Conservation (phyloP, 345 rosid genomes). For the Physaria fendleri region DNA sequence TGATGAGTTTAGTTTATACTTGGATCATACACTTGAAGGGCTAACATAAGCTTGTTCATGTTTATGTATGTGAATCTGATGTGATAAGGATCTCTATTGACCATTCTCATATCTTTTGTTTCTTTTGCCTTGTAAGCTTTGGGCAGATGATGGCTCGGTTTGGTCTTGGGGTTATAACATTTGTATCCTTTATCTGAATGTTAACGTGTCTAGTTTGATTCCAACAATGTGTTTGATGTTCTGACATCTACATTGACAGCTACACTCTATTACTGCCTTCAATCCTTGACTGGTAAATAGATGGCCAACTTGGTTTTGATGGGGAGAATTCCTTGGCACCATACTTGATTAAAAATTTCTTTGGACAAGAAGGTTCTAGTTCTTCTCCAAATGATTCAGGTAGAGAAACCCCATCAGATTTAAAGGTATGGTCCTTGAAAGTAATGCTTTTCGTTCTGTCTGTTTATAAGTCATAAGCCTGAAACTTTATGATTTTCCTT, state of each 20-base stretch:
- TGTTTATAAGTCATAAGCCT: neutral
- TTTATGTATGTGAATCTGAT: neutral
- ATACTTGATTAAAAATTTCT: constrained; percentile 41
- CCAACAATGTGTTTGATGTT: neutral
- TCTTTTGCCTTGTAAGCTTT: constrained; percentile 23
- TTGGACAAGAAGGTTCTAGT: constrained; percentile 28
- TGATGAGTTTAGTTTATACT: neutral
- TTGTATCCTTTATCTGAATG: constrained; percentile 58
- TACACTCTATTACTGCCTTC: neutral
- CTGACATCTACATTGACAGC: constrained; percentile 6
- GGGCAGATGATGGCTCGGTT: constrained; percentile 87
- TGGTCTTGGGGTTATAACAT: constrained; percentile 93
- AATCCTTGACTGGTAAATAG: constrained; percentile 60
- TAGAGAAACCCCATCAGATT: constrained; percentile 25
- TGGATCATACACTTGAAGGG: too few species aligned
- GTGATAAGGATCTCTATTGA: constrained; percentile 9
- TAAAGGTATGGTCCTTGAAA: constrained; percentile 43
- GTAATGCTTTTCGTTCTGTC: neutral
- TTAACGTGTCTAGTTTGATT: neutral
- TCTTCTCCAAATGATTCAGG: constrained; percentile 32
- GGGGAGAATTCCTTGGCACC: constrained; percentile 56
- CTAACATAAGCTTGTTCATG: neutral
- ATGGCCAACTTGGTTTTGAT: constrained; percentile 78
- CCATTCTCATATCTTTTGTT: constrained; percentile 12
- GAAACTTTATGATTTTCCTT: neutral